Evolutionary conservation across 2,329 filamentous ascomycete species (phyloP).

Genomic region (Colletotrichum lindemuthianum): DNA sequence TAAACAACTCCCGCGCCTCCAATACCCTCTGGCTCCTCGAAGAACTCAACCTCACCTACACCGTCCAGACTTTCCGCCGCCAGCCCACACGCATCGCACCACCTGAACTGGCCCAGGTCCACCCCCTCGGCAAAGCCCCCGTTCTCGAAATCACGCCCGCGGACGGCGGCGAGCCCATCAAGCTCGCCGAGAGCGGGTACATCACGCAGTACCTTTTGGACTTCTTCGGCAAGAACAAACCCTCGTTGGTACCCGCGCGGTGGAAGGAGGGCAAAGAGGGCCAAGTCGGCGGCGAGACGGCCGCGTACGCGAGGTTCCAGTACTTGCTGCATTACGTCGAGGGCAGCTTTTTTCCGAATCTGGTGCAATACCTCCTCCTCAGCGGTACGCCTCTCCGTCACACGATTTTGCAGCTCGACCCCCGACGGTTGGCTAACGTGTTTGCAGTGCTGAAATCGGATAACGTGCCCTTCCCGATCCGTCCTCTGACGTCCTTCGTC

Average conservation of each 20-base stretch:
- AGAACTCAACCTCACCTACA: constrained; percentile 81
- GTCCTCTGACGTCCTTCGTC: constrained; percentile 59
- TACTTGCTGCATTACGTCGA: constrained; percentile 88
- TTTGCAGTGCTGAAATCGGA: constrained; percentile 54
- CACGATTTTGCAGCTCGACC: not conserved
- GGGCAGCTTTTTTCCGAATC: constrained; percentile 80
- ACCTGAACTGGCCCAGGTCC: constrained; percentile 77
- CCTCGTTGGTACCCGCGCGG: constrained; percentile 59
- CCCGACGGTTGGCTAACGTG: too few species aligned
- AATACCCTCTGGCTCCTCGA: constrained; percentile 88
- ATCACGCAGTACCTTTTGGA: constrained; percentile 89
- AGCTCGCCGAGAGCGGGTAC: constrained; percentile 83
- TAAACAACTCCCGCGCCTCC: constrained; percentile 84
- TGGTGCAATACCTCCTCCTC: constrained; percentile 65
- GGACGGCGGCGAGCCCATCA: constrained; percentile 51
- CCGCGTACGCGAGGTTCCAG: constrained; percentile 67
- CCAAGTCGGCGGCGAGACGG: constrained; percentile 68
- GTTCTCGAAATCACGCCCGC: constrained; percentile 70
- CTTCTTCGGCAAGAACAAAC: constrained; percentile 57
- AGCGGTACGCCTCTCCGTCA: not conserved
- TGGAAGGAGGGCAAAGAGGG: constrained; percentile 68
- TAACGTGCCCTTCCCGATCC: constrained; percentile 62
- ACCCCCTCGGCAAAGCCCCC: constrained; percentile 89
- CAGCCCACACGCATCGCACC: constrained; percentile 68
- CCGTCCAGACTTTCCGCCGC: constrained; percentile 83